phyloP scores from a whole-genome alignment of 257 asterid species.

The Nicotiana tomentosiformis region DNA sequence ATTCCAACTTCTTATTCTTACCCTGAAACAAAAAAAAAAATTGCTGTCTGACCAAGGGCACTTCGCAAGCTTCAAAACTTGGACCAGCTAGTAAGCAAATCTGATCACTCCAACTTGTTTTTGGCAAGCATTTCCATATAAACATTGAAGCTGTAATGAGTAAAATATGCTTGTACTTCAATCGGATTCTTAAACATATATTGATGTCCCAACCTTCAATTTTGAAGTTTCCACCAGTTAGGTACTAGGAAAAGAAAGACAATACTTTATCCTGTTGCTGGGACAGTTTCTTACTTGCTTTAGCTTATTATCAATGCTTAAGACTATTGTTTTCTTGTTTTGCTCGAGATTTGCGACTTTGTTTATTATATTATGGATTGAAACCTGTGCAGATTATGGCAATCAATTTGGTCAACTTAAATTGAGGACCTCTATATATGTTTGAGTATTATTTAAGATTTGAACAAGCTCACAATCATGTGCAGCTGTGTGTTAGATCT shows the following conservation, averaged over 20 bases:
- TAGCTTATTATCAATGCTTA: not conserved
- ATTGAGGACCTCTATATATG: not conserved
- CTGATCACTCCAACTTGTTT: too few relatives aligned
- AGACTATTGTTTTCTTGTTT: not conserved
- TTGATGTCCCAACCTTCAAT: too few relatives aligned
- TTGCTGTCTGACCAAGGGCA: too few relatives aligned
- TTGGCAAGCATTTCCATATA: too few relatives aligned
- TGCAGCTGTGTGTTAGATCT: not conserved
- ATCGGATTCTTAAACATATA: too few relatives aligned
- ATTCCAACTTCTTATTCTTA: too few relatives aligned
- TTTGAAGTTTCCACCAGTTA: too few relatives aligned
- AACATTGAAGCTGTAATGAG: too few relatives aligned
- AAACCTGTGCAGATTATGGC: not conserved
- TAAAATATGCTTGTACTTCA: too few relatives aligned
- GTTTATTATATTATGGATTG: not conserved
- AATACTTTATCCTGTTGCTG: not conserved
- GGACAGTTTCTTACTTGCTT: not conserved
- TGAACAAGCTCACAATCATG: not conserved
- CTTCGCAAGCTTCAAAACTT: too few relatives aligned
- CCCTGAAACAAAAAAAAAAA: too few relatives aligned
- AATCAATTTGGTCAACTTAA: conserved; percentile 3
- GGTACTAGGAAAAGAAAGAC: not conserved
- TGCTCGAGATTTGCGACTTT: not conserved
- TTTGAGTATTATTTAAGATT: not conserved
- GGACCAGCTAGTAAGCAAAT: too few relatives aligned